Conservation (phyloP, 2,329 filamentous ascomycete species). For the Botryotinia globosa region DNA sequence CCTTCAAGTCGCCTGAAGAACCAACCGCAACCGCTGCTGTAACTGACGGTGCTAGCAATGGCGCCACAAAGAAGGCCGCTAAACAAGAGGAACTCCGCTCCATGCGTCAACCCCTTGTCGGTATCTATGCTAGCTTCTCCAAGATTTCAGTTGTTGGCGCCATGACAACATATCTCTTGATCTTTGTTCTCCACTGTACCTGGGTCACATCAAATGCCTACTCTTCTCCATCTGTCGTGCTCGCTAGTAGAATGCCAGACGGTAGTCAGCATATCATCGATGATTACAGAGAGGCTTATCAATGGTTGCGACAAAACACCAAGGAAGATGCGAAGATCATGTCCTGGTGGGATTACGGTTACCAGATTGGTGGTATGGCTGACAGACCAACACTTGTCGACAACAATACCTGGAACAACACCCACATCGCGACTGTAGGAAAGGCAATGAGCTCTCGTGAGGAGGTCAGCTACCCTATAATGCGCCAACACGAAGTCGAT, state of each 20-base stretch:
- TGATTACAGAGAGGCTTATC: constrained; percentile 98
- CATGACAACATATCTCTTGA: constrained; percentile 75
- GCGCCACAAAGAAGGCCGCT: constrained; percentile 49
- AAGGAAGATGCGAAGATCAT: constrained; percentile 94
- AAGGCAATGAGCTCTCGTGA: constrained; percentile 98
- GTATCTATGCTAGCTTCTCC: constrained; percentile 77
- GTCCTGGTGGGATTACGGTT: constrained; percentile 99
- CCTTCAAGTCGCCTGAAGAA: constrained; percentile 58
- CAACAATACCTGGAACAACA: constrained; percentile 99
- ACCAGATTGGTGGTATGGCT: constrained; percentile 99
- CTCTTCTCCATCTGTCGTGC: constrained; percentile 93
- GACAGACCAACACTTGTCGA: constrained; percentile 95
- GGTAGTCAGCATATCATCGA: constrained; percentile 98
- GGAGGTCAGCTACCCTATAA: constrained; percentile 97
- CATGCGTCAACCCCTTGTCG: constrained; percentile 69
- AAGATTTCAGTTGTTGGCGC: constrained; percentile 74
- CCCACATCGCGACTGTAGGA: constrained; percentile 96
- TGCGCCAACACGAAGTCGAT: constrained; percentile 97
- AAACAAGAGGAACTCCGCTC: constrained; percentile 63
- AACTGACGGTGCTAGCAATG: constrained; percentile 40
- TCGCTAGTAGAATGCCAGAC: constrained; percentile 88
- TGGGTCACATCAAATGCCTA: constrained; percentile 99
- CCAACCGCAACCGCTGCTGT: constrained; percentile 44
- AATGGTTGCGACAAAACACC: constrained; percentile 98
- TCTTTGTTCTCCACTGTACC: constrained; percentile 97